A percentile compares a stretch with the other conserved stretches of the same genome.
These are phyloP conservation scores for Aureobasidium sp. DNA, from an alignment of 2,329 filamentous ascomycete species.

Conservation along the genomic window DNA sequence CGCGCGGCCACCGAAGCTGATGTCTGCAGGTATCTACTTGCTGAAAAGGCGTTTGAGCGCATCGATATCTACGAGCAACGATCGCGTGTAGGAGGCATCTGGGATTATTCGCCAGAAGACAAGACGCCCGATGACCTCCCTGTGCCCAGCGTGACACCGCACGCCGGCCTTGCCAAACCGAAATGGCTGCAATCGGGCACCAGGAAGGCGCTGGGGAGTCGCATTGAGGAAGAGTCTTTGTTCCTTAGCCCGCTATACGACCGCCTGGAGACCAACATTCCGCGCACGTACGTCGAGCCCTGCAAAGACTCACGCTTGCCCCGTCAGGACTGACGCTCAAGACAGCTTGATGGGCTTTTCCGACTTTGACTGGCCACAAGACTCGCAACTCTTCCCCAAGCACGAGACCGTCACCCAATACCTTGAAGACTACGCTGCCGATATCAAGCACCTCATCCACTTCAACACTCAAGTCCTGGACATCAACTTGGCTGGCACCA, in stretches of 20 bases:
- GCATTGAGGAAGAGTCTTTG: conserved; percentile 40
- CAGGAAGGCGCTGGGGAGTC: conserved; percentile 13
- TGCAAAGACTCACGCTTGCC: conserved; percentile 71
- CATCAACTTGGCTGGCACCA: conserved; percentile 35
- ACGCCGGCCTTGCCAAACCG: conserved; percentile 57
- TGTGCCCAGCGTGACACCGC: conserved; percentile 62
- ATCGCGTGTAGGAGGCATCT: conserved; percentile 68
- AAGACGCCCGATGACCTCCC: conserved; percentile 37
- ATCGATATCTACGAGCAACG: conserved; percentile 82
- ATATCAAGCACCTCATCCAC: conserved; percentile 58
- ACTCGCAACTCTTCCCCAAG: conserved; percentile 65
- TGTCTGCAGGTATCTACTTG: conserved; percentile 56
- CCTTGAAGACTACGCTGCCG: conserved; percentile 62
- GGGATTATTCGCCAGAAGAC: conserved; percentile 62
- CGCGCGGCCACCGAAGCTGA: not conserved
- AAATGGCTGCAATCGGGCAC: conserved; percentile 37
- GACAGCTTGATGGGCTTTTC: conserved; percentile 73
- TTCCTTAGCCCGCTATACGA: conserved; percentile 85
- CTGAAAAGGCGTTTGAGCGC: conserved; percentile 60
- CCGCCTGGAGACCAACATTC: conserved; percentile 78
- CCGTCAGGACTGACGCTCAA: conserved; percentile 66
- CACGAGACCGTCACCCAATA: conserved; percentile 67
- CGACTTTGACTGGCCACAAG: conserved; percentile 48
- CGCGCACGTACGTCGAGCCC: conserved; percentile 43
- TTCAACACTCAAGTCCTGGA: conserved; percentile 66